phyloP scores from a whole-genome alignment of 441 rosid species.

The Codiaeum variegatum region DNA sequence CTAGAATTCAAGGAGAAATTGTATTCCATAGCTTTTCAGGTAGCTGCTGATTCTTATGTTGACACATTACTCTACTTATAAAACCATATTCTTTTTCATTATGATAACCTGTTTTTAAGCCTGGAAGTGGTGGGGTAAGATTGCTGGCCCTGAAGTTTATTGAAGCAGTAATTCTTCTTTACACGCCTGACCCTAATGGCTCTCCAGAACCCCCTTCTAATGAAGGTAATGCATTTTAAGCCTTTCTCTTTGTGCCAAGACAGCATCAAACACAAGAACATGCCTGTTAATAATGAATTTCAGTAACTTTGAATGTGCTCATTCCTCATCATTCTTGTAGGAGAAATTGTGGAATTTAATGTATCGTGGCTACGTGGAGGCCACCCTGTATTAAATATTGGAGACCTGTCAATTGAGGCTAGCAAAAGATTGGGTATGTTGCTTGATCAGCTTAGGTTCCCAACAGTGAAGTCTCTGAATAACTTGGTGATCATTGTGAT shows the following conservation, averaged over 20 bases:
- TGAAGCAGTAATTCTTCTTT: slow-evolving; percentile 82
- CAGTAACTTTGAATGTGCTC: slow-evolving; percentile 17
- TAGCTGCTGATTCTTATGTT: slow-evolving; percentile 26
- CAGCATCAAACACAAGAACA: not conserved
- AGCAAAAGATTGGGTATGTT: slow-evolving; percentile 68
- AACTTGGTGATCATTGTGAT: slow-evolving; percentile 66
- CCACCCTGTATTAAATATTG: slow-evolving; percentile 81
- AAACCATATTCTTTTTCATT: slow-evolving; percentile 31
- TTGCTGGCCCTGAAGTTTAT: slow-evolving; percentile 83
- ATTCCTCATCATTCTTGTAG: slow-evolving; percentile 39
- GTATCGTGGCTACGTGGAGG: slow-evolving; percentile 84
- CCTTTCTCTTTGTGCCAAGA: slow-evolving; percentile 18
- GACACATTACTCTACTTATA: slow-evolving; percentile 16
- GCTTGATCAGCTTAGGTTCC: slow-evolving; percentile 95
- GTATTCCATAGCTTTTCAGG: slow-evolving; percentile 78
- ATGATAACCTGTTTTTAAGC: slow-evolving; percentile 40
- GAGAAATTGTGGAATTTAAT: slow-evolving; percentile 59
- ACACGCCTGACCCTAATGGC: slow-evolving; percentile 82
- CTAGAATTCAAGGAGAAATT: slow-evolving; percentile 83
- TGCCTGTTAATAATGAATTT: not conserved
- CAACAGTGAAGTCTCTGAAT: slow-evolving; percentile 74
- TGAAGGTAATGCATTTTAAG: slow-evolving; percentile 49
- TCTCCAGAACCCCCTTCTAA: slow-evolving; percentile 55
- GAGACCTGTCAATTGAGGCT: slow-evolving; percentile 93
- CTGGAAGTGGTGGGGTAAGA: slow-evolving; percentile 79